Base-by-base conservation (phyloP, 2,329 filamentous ascomycete species). In the Alternaria sp. region DNA sequence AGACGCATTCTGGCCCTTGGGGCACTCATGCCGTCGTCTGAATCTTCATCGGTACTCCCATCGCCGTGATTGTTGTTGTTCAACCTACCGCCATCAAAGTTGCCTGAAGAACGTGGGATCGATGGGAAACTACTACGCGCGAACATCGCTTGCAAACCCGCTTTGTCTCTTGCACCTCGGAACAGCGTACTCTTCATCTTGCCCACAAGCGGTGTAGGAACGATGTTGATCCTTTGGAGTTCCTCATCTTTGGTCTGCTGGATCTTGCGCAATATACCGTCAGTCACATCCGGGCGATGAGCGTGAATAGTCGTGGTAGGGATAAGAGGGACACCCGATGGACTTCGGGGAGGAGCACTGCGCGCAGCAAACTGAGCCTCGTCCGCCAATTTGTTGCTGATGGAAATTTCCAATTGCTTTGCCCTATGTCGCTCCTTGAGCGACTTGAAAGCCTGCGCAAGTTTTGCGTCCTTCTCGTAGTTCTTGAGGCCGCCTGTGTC, bases 361-460 rank as follows among this genome's bases (percentile, higher is more conserved):
- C n/a, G 36, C 28, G 55, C 64, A 47, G 72, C 73, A 25, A 67
- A 36, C 17, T 68, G 63, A 8, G 73, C 76, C 56, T 78, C 75
- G 5, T 62, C 26, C 1, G 68, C 71, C 15, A 78, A 61, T 12
- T 66, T 69, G 28, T 62, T 65, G 55, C 73, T 77, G 45, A 77
- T 71, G 12, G 71, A 53, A 15, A 72, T 70, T 32, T 78, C 76
- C 26, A 54, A 68, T 30, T 73, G 67, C 60, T 77, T 78, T 12
- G 30, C 46, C 6, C 56, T 57, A 10, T 65, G 51, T 44, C 67
- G 67, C 51, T 74, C 62, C 13, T 63, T 70, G 11, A 69, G n/a
- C 5, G 50, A 50, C 26, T 61, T 68, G 11, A 62, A 57, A 9
- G 46, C 56, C n/a, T 75, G 69, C 5, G 72, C 72, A 32, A 47